Conservation (phyloP, 2,329 filamentous ascomycete species). For the Aspergillus neotritici region DNA sequence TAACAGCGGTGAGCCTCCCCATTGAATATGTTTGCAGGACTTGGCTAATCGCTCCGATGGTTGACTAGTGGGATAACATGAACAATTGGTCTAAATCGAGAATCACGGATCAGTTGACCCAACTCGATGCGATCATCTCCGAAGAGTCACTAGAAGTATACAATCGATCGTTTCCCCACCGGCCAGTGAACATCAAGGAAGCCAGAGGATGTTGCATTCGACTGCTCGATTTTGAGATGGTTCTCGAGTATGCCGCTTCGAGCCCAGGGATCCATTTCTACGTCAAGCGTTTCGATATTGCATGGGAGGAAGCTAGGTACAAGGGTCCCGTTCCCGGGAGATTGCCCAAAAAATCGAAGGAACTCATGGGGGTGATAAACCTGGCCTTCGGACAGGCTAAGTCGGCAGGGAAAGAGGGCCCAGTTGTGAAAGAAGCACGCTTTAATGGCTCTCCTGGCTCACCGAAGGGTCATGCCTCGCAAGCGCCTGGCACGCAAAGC, state of each 20-base stretch:
- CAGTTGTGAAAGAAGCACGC: neutral
- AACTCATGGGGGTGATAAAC: slow-evolving; percentile 10
- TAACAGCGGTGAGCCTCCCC: slow-evolving; percentile 25
- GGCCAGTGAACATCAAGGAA: slow-evolving; percentile 13
- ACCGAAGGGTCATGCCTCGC: slow-evolving; percentile 11
- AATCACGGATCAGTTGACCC: slow-evolving; percentile 32
- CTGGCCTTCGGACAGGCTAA: slow-evolving; percentile 10
- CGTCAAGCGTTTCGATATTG: slow-evolving; percentile 22
- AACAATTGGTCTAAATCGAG: slow-evolving; percentile 15
- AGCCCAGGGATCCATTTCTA: slow-evolving; percentile 21
- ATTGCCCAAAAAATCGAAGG: slow-evolving; percentile 13
- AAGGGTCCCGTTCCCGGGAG: slow-evolving; percentile 13
- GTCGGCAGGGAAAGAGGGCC: neutral
- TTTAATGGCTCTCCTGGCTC: slow-evolving; percentile 9
- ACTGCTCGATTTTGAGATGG: slow-evolving; percentile 31
- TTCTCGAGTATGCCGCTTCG: slow-evolving; percentile 25
- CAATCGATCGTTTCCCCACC: slow-evolving; percentile 9
- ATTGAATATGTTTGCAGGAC: neutral
- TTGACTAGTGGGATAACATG: slow-evolving; percentile 22
- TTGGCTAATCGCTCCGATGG: slow-evolving; percentile 4
- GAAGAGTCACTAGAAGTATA: slow-evolving; percentile 21
- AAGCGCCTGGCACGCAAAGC: slow-evolving; percentile 11
- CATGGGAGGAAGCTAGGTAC: slow-evolving; percentile 14
- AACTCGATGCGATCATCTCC: slow-evolving; percentile 30
- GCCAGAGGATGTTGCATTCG: slow-evolving; percentile 26